Evolutionary conservation across 345 rosid genomes (phyloP), one percentile per base, ranked within the genome.

Genomic region (Hibiscus trionum): DNA sequence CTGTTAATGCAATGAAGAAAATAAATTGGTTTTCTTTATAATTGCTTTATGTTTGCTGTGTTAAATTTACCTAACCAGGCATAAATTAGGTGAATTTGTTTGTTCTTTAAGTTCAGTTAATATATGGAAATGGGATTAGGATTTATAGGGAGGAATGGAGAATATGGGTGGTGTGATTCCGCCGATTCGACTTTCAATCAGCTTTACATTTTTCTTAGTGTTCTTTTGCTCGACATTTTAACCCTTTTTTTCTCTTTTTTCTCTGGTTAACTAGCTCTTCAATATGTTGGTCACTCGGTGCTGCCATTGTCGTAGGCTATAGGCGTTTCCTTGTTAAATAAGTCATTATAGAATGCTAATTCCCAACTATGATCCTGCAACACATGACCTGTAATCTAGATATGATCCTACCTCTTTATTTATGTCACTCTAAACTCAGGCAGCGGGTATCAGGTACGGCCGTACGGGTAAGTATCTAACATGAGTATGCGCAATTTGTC

Each of bases 91-190:
- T 72, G 49, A 61, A 67, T 50, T 73, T 76, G 15, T 78, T 68
- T 29, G 11, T 49, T 69, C 21, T 49, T 50, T 57, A 31, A 76
- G 66, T 46, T 74, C 70, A 50, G 70, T 74, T 87, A 79, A 84
- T 82, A 86, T 74, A 83, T 77, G 61, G 71, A 63, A 71, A 77
- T 77, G 88, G 82, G 86, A 56, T 80, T 86, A 91, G 85, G 87
- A 77, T 88, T 86, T 87, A 81, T 88, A 87, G 90, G 89, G 73
- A 73, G 86, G 86, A 89, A 79, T 83, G 93, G 91, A 88, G 87
- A 91, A 84, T 90, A 91, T 83, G 96, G 96, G 86, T 89, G 96
- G 92, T 85, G 88, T 83, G 61, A 83, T 50, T 21, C 24, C 1
- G 24, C 24, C 24, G 24, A 0, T 21, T 80, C 87, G 90, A 86